Conservation (phyloP, 2,329 filamentous ascomycete genomes). For the Aspergillus niger region DNA sequence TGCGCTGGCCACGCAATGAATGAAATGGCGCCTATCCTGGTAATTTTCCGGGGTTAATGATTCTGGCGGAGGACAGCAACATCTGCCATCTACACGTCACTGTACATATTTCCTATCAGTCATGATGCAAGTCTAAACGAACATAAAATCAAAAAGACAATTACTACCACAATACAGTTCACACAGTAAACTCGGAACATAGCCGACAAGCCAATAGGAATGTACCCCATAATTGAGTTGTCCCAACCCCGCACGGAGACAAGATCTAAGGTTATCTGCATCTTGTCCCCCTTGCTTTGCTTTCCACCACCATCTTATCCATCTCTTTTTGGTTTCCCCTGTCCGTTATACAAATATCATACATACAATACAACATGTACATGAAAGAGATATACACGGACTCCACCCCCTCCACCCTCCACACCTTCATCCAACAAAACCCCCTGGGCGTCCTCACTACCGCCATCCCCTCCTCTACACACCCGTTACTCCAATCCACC, state of each 20-base stretch:
- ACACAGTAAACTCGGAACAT: too few species aligned
- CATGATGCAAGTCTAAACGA: neutral
- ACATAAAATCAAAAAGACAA: neutral
- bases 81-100: neutral
- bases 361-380: neutral
- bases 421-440: slow-evolving; percentile 58
- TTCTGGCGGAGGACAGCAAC: too few species aligned
- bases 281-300: neutral
- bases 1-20: neutral
- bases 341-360: neutral
- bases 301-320: neutral
- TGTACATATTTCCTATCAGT: neutral
- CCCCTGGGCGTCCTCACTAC: slow-evolving; percentile 66
- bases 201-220: too few species aligned
- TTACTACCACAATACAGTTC: too few species aligned
- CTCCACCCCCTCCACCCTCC: slow-evolving; percentile 36
- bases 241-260: neutral
- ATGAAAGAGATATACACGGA: neutral
- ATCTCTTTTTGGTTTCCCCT: neutral
- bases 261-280: neutral
- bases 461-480: slow-evolving; percentile 54
- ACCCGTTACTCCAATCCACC: slow-evolving; percentile 58
- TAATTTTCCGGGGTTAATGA: neutral
- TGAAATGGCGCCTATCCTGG: neutral
- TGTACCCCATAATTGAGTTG: neutral